Conservation (phyloP, 371 early-diverging fungal species). For the Mucor piriformis region DNA sequence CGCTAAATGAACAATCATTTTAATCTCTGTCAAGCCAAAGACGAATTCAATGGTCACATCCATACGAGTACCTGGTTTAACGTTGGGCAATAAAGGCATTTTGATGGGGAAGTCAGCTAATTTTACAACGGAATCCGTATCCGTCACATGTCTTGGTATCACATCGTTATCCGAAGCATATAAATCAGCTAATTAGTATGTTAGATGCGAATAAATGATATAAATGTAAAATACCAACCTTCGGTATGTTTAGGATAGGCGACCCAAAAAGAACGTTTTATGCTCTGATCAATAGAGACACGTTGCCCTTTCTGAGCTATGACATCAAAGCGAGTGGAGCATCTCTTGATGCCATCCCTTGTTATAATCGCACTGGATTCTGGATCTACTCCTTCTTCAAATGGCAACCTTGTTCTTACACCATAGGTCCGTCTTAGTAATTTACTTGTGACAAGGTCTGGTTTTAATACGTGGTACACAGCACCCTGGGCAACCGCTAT, state of each 20-base stretch:
- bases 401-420: constrained; percentile 54
- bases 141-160: constrained; percentile 48
- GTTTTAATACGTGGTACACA: constrained; percentile 55
- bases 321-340: constrained; percentile 51
- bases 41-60: constrained; percentile 47
- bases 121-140: constrained; percentile 43
- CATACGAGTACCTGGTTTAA: constrained; percentile 47
- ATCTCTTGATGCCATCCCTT: constrained; percentile 50
- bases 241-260: constrained; percentile 43
- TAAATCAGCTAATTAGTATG: constrained; percentile 13
- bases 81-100: constrained; percentile 48
- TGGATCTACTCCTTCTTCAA: constrained; percentile 56
- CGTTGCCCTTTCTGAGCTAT: constrained; percentile 49
- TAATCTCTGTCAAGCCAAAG: constrained; percentile 22
- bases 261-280: constrained; percentile 23
- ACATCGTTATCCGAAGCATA: constrained; percentile 50
- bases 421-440: constrained; percentile 63
- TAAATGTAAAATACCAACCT: constrained; percentile 38
- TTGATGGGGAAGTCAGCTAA: constrained; percentile 53
- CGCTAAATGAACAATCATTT: constrained; percentile 14
- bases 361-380: constrained; percentile 48
- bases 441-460: constrained; percentile 54
- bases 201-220: constrained; percentile 28
- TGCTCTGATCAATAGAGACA: constrained; percentile 35
- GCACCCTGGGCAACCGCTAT: constrained; percentile 55